A percentile compares a stretch with the other conserved stretches of the same genome.
These are phyloP conservation scores for Fusarium penzigii DNA, from an alignment of 2,329 filamentous ascomycete genomes.

Conservation along the genomic window DNA sequence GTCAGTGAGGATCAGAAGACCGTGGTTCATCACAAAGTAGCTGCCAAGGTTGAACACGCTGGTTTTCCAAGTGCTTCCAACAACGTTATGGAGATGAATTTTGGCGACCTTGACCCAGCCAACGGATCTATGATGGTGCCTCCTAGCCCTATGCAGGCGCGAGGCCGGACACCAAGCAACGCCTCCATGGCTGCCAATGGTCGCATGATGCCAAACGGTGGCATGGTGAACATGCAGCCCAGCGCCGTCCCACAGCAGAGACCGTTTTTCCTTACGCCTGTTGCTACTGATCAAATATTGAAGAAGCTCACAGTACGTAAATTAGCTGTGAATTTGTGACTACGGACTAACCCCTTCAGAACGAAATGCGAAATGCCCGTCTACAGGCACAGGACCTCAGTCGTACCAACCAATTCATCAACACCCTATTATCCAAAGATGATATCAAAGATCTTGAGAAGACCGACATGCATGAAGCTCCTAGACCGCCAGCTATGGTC, in stretches of 20 bases:
- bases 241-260: constrained; percentile 71
- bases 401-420: constrained; percentile 80
- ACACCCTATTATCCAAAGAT: constrained; percentile 73
- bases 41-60: constrained; percentile 93
- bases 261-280: constrained; percentile 82
- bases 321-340: too few species aligned
- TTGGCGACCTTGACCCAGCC: constrained; percentile 85
- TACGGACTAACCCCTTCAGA: constrained; percentile 49
- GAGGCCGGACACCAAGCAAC: constrained; percentile 70
- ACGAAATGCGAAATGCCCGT: constrained; percentile 86
- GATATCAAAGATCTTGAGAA: constrained; percentile 60
- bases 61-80: constrained; percentile 75
- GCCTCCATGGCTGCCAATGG: constrained; percentile 62
- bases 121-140: constrained; percentile 73
- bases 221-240: constrained; percentile 47
- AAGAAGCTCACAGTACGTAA: constrained; percentile 53
- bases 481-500: constrained; percentile 47
- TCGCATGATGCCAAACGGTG: constrained; percentile 56
- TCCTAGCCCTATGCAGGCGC: constrained; percentile 67
- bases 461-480: constrained; percentile 46
- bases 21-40: constrained; percentile 97
- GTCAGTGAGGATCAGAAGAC: constrained; percentile 98
- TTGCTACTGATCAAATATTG: constrained; percentile 92
- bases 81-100: constrained; percentile 84
- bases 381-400: constrained; percentile 85